phyloP scores from a whole-genome alignment of 768 basidiomycete species.

The Xanthoconium stramineum region DNA sequence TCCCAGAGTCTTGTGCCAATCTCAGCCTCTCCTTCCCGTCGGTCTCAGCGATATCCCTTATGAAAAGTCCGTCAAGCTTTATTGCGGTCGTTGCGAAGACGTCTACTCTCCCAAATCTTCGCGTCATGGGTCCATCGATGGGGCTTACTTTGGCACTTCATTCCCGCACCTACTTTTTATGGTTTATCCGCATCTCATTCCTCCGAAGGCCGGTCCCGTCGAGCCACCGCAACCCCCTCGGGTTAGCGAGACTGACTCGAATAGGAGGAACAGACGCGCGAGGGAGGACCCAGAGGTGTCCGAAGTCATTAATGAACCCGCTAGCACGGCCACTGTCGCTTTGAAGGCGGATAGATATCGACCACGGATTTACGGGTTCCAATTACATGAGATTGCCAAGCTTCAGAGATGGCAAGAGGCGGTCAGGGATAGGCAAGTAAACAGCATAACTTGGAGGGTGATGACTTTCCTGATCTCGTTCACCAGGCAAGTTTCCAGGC shows the following conservation, averaged over 20 bases:
- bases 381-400: conserved; percentile 90
- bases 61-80: conserved; percentile 98
- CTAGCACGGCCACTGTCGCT: conserved; percentile 79
- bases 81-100: conserved; percentile 98
- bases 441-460: not conserved
- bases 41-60: conserved; percentile 97
- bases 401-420: conserved; percentile 96
- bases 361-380: conserved; percentile 96
- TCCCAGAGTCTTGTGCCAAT: conserved; percentile 93
- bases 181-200: conserved; percentile 92
- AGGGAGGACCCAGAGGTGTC: conserved; percentile 50
- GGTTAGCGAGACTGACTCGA: conserved; percentile 27
- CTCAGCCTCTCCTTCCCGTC: conserved; percentile 93
- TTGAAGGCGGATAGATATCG: conserved; percentile 89
- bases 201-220: conserved; percentile 66
- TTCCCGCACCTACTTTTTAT: conserved; percentile 97
- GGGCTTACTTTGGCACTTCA: conserved; percentile 97
- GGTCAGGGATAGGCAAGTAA: conserved; percentile 69
- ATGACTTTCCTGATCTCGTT: conserved; percentile 5
- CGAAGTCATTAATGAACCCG: conserved; percentile 59
- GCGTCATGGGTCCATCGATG: conserved; percentile 95
- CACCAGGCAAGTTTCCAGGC: conserved; percentile 44
- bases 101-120: conserved; percentile 98
- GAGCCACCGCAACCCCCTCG: conserved; percentile 33
- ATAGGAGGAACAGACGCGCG: conserved; percentile 44